Evolutionary conservation across 2,329 filamentous ascomycete species (phyloP), one percentile per base, ranked within the genome.

Genomic region (Fusarium coicis): DNA sequence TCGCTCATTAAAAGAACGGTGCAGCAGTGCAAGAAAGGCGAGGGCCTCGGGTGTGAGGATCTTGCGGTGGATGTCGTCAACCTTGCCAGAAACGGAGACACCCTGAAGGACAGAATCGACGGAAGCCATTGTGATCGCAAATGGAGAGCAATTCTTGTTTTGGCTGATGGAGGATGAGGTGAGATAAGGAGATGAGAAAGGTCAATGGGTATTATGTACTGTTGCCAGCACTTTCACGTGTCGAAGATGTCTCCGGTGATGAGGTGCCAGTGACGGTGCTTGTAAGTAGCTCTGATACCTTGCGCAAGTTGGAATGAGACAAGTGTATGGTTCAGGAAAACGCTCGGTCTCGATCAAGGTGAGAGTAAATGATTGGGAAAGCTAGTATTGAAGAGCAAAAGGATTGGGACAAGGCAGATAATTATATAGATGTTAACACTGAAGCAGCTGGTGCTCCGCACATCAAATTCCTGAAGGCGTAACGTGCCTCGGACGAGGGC

Each of bases 21-120:
- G 96, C 79, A 99, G 90, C 74, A 98, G 92, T 42, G 96, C 93
- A 69, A 99, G 90, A 87, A 98, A 99, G 72, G 94, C 93, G 74
- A 94, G 91, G 63, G 96, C 96, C 75, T 97, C 90, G 78, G 95
- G 96, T 72, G 91, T 97, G 75, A 98, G 90, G 82, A 99, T 97
- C 88, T 97, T 96, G 85, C 91, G 91, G 83, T 95, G 92, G 77
- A 92, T 86, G 67, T 96, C 91, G 79, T 91, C 91, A 80, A 98
- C 86, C 71, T 89, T 84, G 80, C 94, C 96, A 79, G 94, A 91
- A 87, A 98, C 90, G 84, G 91, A 90, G 80, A 98, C 95, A 84
- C 95, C 95, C 83, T 95, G 91, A 76, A 98, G 92, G 80, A 97
- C 93, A 74, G 88, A 85, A 64, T 97, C 93, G 80, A 89, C 89